Evolutionary conservation across 2,329 filamentous ascomycete genomes (phyloP), one percentile per base, ranked within the genome.

Genomic region (Nigrospora oryzae): DNA sequence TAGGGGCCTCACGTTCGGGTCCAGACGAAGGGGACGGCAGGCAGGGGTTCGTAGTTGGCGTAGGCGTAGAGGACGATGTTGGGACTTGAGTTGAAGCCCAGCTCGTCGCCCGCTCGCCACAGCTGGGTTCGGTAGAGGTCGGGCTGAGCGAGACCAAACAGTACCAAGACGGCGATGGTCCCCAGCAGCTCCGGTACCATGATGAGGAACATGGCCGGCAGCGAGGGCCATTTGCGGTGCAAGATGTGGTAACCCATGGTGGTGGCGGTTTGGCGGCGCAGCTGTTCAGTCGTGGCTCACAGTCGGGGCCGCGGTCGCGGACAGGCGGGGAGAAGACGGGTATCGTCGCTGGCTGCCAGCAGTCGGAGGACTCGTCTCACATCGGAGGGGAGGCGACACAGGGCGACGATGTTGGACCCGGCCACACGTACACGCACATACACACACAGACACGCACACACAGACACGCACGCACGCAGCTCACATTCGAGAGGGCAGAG

Each of bases 31-130:
- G 86, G 84, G 11, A 79, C 68, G 32, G 70, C 69, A 1, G 81
- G 79, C 13, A 82, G 65, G 1, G 81, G 73, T 44, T 70, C 64
- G 59, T 87, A 76, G 58, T 90, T 90, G 42, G 84, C 84, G 57
- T 84, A 83, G 32, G 83, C 82, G 62, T 86, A 89, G 32, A 89
- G 63, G 15, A 87, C 69, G 56, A 83, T 76, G 49, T 68, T 74
- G 13, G 86, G 85, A 53, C 80, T 81, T 49, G 84, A 89, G 65
- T 90, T 90, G 70, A 85, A 86, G 49, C 79, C 77, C 59, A 85
- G 70, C 44, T 83, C 73, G 48, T 71, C 79, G 50, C 86, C 86
- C 55, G 89, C 79, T 57, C 74, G 69, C 86, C 86, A 91, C 55
- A 90, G 68, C 52, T 74, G 77, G 10, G 80, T 82, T 39, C 86